These are phyloP conservation scores for Furcasterigmium sp. DNA, from an alignment of 2,329 filamentous ascomycete genomes.

Conservation along the genomic window DNA sequence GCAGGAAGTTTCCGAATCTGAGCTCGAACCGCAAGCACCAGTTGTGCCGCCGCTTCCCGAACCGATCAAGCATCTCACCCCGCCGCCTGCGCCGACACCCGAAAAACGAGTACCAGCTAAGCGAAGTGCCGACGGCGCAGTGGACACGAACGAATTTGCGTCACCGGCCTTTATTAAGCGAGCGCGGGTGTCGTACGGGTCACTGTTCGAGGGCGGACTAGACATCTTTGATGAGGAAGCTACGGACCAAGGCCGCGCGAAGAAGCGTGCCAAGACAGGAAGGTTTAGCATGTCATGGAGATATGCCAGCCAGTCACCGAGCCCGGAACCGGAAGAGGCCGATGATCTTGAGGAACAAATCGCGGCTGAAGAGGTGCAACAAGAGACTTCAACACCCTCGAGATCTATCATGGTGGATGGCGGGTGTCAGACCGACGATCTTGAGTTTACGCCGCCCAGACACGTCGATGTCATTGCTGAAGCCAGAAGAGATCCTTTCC, in stretches of 20 bases:
- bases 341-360: slow-evolving; percentile 17
- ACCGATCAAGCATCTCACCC: background rate
- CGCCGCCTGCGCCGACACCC: slow-evolving; percentile 14
- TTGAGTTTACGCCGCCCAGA: slow-evolving; percentile 12
- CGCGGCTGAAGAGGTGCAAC: slow-evolving; percentile 5
- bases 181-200: slow-evolving; percentile 63
- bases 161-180: slow-evolving; percentile 80
- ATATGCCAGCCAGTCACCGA: slow-evolving; percentile 66
- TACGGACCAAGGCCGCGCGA: slow-evolving; percentile 51
- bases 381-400: slow-evolving; percentile 4
- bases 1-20: slow-evolving; percentile 16
- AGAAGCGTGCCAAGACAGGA: slow-evolving; percentile 67
- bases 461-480: slow-evolving; percentile 11
- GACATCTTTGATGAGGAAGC: slow-evolving; percentile 70
- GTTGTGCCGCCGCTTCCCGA: slow-evolving; percentile 12
- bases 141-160: slow-evolving; percentile 52
- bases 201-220: slow-evolving; percentile 56
- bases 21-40: slow-evolving; percentile 5
- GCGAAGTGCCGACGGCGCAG: slow-evolving; percentile 24
- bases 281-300: slow-evolving; percentile 67
- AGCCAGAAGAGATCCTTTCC: slow-evolving; percentile 1
- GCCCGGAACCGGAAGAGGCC: slow-evolving; percentile 49
- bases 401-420: slow-evolving; percentile 22
- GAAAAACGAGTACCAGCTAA: slow-evolving; percentile 21
- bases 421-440: slow-evolving; percentile 22